These are phyloP conservation scores for Spatholobus suberectus DNA, from an alignment of 306 rosid genomes.

Conservation along the genomic window DNA sequence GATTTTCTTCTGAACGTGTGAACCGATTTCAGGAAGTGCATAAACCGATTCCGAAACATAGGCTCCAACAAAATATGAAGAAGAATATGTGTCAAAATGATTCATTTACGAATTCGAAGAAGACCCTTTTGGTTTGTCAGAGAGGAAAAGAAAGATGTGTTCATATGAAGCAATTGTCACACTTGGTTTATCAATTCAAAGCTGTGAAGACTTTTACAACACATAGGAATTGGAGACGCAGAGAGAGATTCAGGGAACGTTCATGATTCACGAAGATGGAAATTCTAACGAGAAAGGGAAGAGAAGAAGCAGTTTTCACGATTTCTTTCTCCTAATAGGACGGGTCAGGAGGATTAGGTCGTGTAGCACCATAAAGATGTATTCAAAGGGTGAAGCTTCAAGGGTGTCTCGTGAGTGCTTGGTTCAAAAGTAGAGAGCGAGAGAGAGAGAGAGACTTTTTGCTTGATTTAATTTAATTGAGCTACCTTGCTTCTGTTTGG, in stretches of 20 bases:
- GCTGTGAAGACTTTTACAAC: constrained; percentile 17
- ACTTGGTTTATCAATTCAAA: constrained; percentile 24
- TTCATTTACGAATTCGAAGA: constrained; percentile 43
- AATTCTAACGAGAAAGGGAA: constrained; percentile 45
- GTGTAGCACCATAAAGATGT: constrained; percentile 80
- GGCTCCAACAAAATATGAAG: constrained; percentile 44
- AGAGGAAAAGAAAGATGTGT: not conserved
- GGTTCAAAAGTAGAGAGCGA: constrained; percentile 62
- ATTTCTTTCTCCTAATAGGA: constrained; percentile 60
- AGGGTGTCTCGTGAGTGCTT: constrained; percentile 83
- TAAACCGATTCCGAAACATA: constrained; percentile 86
- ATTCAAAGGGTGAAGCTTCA: constrained; percentile 71
- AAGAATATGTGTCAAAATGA: constrained; percentile 26
- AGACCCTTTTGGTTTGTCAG: constrained; percentile 38
- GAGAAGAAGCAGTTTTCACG: constrained; percentile 59
- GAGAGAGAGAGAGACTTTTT: constrained; percentile 36
- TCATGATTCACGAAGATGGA: constrained; percentile 43
- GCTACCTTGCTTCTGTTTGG: constrained; percentile 55
- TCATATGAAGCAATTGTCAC: constrained; percentile 1
- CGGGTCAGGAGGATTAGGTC: constrained; percentile 69
- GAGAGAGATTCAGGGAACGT: constrained; percentile 47
- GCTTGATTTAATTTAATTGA: constrained; percentile 43
- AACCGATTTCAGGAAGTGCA: constrained; percentile 78
- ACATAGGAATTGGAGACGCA: constrained; percentile 9
- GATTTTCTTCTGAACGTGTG: constrained; percentile 83